Base-by-base conservation (phyloP, 768 basidiomycete genomes). In the Hydnum rufescens region DNA sequence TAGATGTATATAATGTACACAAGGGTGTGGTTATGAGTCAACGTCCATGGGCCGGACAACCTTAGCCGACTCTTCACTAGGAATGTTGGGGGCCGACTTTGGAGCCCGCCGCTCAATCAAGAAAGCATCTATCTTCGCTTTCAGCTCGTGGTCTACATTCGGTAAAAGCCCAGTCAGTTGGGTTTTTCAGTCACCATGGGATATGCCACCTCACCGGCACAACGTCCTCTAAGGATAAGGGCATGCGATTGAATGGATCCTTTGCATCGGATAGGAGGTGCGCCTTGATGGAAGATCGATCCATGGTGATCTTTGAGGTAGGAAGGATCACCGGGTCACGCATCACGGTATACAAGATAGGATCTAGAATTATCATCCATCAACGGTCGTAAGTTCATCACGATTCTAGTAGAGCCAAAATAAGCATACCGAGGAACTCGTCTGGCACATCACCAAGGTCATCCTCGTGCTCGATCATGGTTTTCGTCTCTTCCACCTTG, bases 231-330 rank as follows among this genome's bases (percentile, higher is more conserved):
- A 90, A 76, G 5, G 69, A 64, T 26, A 95, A 69, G 1, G 93
- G 87, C 31, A 72, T 68, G 28, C 95, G 80, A 65, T 96, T 99
- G 74, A 97, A 99, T 1, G 95, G 95, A 65, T 99, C 95, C 51
- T 78, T 85, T 18, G 79, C 66, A 60, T 95, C 92, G 0, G 89
- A 93, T 19, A 99, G 69, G 32, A 96, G 68, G 64, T 95, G 90
- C 1, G 89, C 83, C 60, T 93, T 93, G 70, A 99, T 97, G 2
- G 92, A 96, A 1, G 82, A 71, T 23, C 85, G 77, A 64, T 99
- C 95, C 42, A 99, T 64, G 31, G 84, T 72, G 0, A 75, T 68
- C 51, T 70, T 72, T 2, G 92, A 96, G 0, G 82, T 78, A 0
- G 95, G 95, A 30, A 99, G 64, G 29, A 77, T 74, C 53, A 97